A percentile compares a stretch with the other conserved stretches of the same genome.
Evolutionary conservation across 257 asterid genomes (phyloP).

Genomic region (Solanum sitiens): DNA sequence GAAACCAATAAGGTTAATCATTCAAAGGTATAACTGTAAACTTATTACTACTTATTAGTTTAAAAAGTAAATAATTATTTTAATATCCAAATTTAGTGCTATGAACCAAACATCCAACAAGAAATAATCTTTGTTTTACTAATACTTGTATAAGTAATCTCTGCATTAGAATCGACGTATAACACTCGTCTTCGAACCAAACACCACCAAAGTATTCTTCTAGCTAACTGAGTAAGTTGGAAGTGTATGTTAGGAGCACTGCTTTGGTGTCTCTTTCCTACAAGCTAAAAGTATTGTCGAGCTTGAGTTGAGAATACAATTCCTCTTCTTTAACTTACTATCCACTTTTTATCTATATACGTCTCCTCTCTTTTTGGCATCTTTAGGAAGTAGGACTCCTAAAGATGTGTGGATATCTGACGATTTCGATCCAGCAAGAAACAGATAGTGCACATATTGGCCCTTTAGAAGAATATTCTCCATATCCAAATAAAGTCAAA

Average conservation of each 20-base stretch:
- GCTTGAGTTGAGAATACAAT: not conserved
- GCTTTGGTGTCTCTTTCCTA: not conserved
- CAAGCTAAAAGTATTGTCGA: not conserved
- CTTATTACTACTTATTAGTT: not conserved
- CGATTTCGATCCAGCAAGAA: not conserved
- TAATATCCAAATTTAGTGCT: not conserved
- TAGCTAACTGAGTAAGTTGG: not conserved
- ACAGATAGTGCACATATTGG: not conserved
- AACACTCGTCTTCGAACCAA: not conserved
- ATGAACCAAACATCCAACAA: not conserved
- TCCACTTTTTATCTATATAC: not conserved
- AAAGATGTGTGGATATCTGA: not conserved
- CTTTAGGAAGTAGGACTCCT: not conserved
- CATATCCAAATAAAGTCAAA: not conserved
- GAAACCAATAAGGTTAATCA: not conserved
- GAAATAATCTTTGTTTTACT: not conserved
- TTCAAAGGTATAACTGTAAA: not conserved
- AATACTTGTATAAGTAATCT: not conserved
- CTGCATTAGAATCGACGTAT: not conserved
- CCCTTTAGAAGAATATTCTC: not conserved
- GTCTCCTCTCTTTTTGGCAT: not conserved
- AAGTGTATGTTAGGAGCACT: not conserved
- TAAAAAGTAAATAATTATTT: not conserved
- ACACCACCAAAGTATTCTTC: not conserved
- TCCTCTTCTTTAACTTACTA: not conserved